Evolutionary conservation across 2,329 filamentous ascomycete genomes (phyloP).

Genomic region (Lasiodiplodia sp.): DNA sequence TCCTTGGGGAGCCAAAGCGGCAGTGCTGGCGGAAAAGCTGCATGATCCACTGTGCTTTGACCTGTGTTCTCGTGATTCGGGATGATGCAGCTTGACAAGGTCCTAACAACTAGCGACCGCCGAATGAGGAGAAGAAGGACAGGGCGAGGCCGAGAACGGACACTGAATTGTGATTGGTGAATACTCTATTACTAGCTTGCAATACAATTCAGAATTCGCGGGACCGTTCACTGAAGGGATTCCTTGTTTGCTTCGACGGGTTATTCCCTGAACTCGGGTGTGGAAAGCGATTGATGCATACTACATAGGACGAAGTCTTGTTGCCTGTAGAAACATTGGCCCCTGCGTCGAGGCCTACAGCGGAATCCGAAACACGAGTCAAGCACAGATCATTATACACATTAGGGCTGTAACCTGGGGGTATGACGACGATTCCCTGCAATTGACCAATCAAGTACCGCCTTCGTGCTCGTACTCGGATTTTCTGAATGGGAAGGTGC

Average conservation of each 20-base stretch:
- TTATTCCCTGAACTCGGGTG: too few relatives aligned
- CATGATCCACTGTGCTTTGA: not conserved
- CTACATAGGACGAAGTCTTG: too few relatives aligned
- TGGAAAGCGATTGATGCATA: too few relatives aligned
- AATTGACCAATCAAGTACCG: not conserved
- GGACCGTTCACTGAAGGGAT: too few relatives aligned
- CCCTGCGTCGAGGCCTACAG: not conserved
- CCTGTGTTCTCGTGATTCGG: not conserved
- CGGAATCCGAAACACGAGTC: conserved; percentile 8
- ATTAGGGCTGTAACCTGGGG: not conserved
- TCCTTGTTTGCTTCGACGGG: too few relatives aligned
- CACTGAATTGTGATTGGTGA: not conserved
- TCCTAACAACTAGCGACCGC: not conserved
- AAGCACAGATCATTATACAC: not conserved
- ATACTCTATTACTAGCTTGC: not conserved
- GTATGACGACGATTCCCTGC: not conserved
- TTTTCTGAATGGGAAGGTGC: not conserved
- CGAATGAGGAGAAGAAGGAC: not conserved
- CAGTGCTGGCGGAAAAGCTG: not conserved
- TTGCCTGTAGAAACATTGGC: too few relatives aligned
- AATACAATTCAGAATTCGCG: too few relatives aligned
- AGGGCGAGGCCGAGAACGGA: not conserved
- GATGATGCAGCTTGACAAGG: not conserved
- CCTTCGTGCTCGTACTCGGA: not conserved
- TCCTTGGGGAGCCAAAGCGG: not conserved